phyloP scores from a whole-genome alignment of 1,139 yeast genomes.

The Geotrichum fermentans region DNA sequence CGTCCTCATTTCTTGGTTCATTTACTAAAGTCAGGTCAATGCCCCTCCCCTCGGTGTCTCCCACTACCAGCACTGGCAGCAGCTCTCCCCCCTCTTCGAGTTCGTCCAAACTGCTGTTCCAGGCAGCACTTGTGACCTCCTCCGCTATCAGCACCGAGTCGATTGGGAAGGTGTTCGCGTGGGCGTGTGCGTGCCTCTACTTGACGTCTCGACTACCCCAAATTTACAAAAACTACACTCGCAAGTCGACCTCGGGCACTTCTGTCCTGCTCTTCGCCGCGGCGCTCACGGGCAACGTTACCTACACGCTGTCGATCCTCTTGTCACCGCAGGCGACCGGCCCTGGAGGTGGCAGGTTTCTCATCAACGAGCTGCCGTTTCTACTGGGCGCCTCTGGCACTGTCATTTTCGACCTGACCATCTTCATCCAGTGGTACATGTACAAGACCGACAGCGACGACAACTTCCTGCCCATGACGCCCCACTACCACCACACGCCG shows the following conservation, averaged over 20 bases:
- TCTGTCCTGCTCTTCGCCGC: slow-evolving; percentile 74
- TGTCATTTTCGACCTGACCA: slow-evolving; percentile 65
- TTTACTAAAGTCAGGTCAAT: slow-evolving; percentile 28
- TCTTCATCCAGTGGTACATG: slow-evolving; percentile 57
- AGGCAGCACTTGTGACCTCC: neutral
- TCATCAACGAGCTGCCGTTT: slow-evolving; percentile 71
- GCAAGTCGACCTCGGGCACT: slow-evolving; percentile 80
- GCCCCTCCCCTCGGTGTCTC: slow-evolving; percentile 26
- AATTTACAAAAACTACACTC: slow-evolving; percentile 61
- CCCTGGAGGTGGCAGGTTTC: slow-evolving; percentile 45
- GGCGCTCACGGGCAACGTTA: slow-evolving; percentile 74
- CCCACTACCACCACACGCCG: slow-evolving; percentile 7
- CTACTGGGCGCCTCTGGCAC: slow-evolving; percentile 86
- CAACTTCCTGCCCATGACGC: slow-evolving; percentile 13
- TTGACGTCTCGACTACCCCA: slow-evolving; percentile 83
- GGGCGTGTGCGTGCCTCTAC: slow-evolving; percentile 76
- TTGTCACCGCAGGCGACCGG: slow-evolving; percentile 40
- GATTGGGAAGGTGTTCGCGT: slow-evolving; percentile 61
- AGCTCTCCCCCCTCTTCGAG: neutral
- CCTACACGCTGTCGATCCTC: slow-evolving; percentile 71
- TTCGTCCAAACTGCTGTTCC: neutral
- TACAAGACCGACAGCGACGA: slow-evolving; percentile 26
- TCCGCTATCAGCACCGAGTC: slow-evolving; percentile 19
- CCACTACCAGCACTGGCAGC: slow-evolving; percentile 19
- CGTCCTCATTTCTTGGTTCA: slow-evolving; percentile 33